Evolutionary conservation across 768 basidiomycete genomes (phyloP), one percentile per base, ranked within the genome.

Genomic region (Tubosaeta sp.): DNA sequence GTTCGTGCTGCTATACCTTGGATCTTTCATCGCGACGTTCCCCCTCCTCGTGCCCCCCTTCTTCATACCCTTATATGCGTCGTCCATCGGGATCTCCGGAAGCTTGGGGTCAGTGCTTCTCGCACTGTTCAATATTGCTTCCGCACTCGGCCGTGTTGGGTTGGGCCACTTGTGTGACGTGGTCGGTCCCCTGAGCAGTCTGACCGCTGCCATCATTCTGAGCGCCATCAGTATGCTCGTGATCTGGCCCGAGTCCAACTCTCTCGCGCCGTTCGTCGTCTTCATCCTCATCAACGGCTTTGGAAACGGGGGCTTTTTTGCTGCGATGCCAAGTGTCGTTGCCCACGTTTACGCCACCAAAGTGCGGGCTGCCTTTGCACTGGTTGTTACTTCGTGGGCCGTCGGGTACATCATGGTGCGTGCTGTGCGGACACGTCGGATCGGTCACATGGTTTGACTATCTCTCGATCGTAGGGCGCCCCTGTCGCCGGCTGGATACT

Each of bases 61-160:
- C 58, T 71, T 73, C 59, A 69, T 71, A 41, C 70, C 68, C 1
- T 58, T 64, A 10, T 72, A 71, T 48, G 65, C 67, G 46, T 56
- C 60, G 3, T 69, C 67, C 2, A 55, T 69, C 30, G 45, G 55
- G 22, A 55, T 65, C 29, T 59, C 67, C 1, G 39, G 51, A 25
- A 53, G 53, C 44, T 27, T 63, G 27, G 62, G 56, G 19, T 67
- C 67, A 4, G 43, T 60, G n/a, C 63, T 70, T 21, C 61, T 70
- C n/a, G 67, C 63, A 3, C 42, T 62, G n/a, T 71, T 68, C 59
- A 69, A 69, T 46, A 57, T 70, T 40, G 56, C 70, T 27, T 71
- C 69, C 21, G 67, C 68, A 2, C n/a, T 67, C 14, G 69, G 69
- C 19, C 69, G 69, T 8, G 52, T 67, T 8, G 63, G 58, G 31